Evolutionary conservation across 176 grass and related monocot genomes (phyloP), one percentile per base, ranked within the genome.

Genomic region (Rhynchospora pubera): DNA sequence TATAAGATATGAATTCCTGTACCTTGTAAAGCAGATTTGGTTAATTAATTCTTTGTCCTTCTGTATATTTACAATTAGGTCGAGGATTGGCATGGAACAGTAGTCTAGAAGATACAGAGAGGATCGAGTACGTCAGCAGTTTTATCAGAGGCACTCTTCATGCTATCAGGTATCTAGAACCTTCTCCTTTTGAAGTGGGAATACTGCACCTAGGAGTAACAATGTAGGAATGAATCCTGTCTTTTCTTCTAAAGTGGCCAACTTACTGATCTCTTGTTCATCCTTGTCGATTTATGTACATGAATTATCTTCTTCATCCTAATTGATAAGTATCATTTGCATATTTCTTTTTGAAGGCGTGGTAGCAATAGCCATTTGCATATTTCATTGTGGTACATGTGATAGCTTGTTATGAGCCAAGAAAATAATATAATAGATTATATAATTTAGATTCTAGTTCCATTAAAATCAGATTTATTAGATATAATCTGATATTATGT

Each of bases 81-180:
- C 59, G 57, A 61, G 84, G 80, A 79, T 10, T 82, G 28, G 51
- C n/a, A 62, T 23, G 5, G 1, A 81, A 58, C 13, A 53, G 47
- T 12, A 58, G 59, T 71, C 10, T 86, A 15, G 45, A 79, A 11
- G 79, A 83, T 53, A 47, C 53, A 0, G 28, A 18, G 42, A 89
- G 79, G 84, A 58, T 86, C 3, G 72, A 86, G 23, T 89, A 62
- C 67, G 70, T 89, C 62, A 89, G 84, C 6, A 46, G 61, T 24
- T 83, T 73, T 48, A 89, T 89, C 0, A 24, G 42, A 9, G 67
- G 88, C 51, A 57, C 73, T n/a, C 79, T 83, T 2, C 66, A 83
- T 65, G 79, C 88, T 53, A 63, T 86, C 39, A 86, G 84, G 88
- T 89, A 82, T 39, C 71, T 42, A 61, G 12, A 48, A 75, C 43